Conservation (phyloP, 306 rosid species). For the Trifolium repens region DNA sequence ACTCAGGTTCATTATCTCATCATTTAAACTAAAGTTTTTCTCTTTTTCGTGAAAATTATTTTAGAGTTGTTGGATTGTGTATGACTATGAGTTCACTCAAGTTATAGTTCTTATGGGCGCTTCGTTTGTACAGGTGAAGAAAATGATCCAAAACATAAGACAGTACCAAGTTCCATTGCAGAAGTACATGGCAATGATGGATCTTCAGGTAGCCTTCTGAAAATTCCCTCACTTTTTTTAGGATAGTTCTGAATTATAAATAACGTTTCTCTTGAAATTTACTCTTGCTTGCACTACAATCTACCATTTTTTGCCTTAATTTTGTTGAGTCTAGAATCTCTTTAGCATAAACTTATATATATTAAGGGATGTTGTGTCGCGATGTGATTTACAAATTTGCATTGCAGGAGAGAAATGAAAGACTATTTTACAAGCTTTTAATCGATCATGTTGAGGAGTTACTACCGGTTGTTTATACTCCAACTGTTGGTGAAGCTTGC, state of each 20-base stretch:
- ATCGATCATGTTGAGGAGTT: constrained; percentile 90
- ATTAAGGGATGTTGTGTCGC: neutral
- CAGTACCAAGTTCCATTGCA: constrained; percentile 87
- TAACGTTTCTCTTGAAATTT: too few species aligned
- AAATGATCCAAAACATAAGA: constrained; percentile 75
- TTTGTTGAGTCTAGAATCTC: too few species aligned
- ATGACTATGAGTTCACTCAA: neutral
- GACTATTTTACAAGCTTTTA: constrained; percentile 81
- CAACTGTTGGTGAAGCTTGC: constrained; percentile 99
- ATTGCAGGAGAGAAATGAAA: constrained; percentile 86
- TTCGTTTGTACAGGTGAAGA: constrained; percentile 71
- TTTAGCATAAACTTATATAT: too few species aligned
- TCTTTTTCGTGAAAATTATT: neutral
- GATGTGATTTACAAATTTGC: constrained; percentile 13
- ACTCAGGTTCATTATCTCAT: constrained; percentile 68
- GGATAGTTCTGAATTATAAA: neutral
- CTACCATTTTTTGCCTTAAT: too few species aligned
- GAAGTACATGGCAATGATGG: constrained; percentile 94
- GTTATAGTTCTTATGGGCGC: constrained; percentile 5
- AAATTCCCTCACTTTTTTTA: constrained; percentile 2
- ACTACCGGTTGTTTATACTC: constrained; percentile 94
- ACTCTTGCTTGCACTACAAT: too few species aligned
- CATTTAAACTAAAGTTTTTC: neutral
- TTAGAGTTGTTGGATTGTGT: neutral
- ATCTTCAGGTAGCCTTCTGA: constrained; percentile 76